phyloP scores from a whole-genome alignment of 2,329 filamentous ascomycete species.

The Neoscytalidium dimidiatum region DNA sequence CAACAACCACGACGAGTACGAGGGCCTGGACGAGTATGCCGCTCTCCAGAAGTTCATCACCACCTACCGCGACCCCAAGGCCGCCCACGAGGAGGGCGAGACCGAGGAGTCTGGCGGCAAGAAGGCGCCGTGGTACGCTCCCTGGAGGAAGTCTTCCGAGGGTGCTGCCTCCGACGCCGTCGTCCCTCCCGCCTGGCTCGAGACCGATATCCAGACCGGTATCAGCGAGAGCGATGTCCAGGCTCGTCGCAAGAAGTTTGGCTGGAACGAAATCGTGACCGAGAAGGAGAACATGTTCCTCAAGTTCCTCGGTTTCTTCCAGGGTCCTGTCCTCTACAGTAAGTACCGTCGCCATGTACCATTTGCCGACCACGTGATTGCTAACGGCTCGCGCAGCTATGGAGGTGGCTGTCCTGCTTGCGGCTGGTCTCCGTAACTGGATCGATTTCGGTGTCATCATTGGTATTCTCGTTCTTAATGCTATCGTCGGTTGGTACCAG shows the following conservation, averaged over 20 bases:
- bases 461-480: slow-evolving; percentile 74
- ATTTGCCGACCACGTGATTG: slow-evolving; percentile 21
- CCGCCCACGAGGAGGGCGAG: slow-evolving; percentile 39
- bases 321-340: slow-evolving; percentile 76
- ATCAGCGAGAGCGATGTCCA: slow-evolving; percentile 63
- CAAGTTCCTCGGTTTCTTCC: slow-evolving; percentile 76
- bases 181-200: slow-evolving; percentile 44
- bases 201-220: slow-evolving; percentile 67
- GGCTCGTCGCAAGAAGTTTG: slow-evolving; percentile 63
- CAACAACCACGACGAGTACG: slow-evolving; percentile 28
- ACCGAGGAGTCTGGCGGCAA: slow-evolving; percentile 44
- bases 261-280: slow-evolving; percentile 71
- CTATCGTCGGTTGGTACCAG: slow-evolving; percentile 77
- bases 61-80: slow-evolving; percentile 63
- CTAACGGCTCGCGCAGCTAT: slow-evolving; percentile 56
- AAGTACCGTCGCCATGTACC: slow-evolving; percentile 37
- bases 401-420: slow-evolving; percentile 74
- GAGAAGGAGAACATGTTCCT: slow-evolving; percentile 76
- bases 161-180: slow-evolving; percentile 50
- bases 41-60: slow-evolving; percentile 69
- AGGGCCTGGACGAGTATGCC: slow-evolving; percentile 63
- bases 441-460: slow-evolving; percentile 77
- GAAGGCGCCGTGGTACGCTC: slow-evolving; percentile 61
- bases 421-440: slow-evolving; percentile 74
- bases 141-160: slow-evolving; percentile 50